Evolutionary conservation across 2,329 filamentous ascomycete species (phyloP), one percentile per base, ranked within the genome.

Genomic region (Talaromyces sp.): DNA sequence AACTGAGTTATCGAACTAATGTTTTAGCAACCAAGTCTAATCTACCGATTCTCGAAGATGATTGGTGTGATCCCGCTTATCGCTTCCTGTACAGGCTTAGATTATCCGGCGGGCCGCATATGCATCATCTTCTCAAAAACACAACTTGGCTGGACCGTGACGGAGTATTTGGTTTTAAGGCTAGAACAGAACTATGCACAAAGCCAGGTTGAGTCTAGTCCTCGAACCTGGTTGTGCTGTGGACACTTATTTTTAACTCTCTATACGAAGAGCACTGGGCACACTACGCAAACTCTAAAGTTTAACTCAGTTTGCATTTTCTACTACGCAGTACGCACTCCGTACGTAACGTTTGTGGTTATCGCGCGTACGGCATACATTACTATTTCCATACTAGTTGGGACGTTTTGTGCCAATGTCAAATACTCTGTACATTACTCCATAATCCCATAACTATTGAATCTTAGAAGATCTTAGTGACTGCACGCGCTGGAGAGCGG

Each of bases 91-190:
- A 2, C 15, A 36, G 22, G 54, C 41, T 39, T 50, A 56, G 54
- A 50, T n/a, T 13, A 56, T 40, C 54, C 54, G 54, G 36, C 43
- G 54, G 54, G 22, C 54, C 54, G 54, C 54, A 52, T 31, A 17
- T 55, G 53, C 53, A 33, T 48, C 7, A 15, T 19, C 15, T 28
- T 33, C 17, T 13, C 15, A 3, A 28, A 28, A 28, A 28, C 4
- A 39, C 3, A 13, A 17, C 36, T 17, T 5, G 36, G 36, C n/a
- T n/a, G n/a, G n/a, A n/a, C n/a, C n/a, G n/a, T n/a, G n/a, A n/a
- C n/a, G n/a, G n/a, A n/a, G n/a, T n/a, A 31, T 31, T 31, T 31
- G 28, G 28, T 5, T 31, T 31, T n/a, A n/a, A n/a, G n/a, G 41
- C 41, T 45, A 45, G 41, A 28, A n/a, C 15, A 35, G 28, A 5